Evolutionary conservation across 2,329 filamentous ascomycete species (phyloP).

Genomic region (Cercospora sp.): DNA sequence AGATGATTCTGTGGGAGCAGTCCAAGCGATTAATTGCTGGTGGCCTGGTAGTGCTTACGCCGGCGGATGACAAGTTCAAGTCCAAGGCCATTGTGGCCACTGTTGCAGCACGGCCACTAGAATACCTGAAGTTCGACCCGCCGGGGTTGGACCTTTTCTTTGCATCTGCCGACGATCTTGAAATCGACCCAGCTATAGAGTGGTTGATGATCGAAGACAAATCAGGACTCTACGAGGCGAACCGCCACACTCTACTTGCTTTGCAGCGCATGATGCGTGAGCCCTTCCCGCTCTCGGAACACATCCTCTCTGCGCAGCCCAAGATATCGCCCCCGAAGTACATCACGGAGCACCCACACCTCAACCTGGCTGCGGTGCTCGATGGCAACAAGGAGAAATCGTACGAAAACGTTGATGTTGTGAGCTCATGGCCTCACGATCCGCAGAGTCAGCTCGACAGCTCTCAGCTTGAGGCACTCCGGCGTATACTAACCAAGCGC

Average conservation of each 20-base stretch:
- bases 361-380: constrained; percentile 49
- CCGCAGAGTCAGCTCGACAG: constrained; percentile 59
- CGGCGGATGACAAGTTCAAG: constrained; percentile 61
- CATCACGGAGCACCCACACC: constrained; percentile 50
- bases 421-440: constrained; percentile 55
- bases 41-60: constrained; percentile 57
- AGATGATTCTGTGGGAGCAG: constrained; percentile 67
- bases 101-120: constrained; percentile 68
- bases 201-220: constrained; percentile 79
- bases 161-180: constrained; percentile 58
- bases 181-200: constrained; percentile 67
- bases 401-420: constrained; percentile 54
- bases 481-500: constrained; percentile 68
- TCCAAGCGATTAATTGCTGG: constrained; percentile 59
- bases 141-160: constrained; percentile 77
- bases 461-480: constrained; percentile 69
- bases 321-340: constrained; percentile 55
- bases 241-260: constrained; percentile 69
- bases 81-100: constrained; percentile 67
- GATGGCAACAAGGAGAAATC: constrained; percentile 37
- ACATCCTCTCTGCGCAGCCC: constrained; percentile 56
- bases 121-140: constrained; percentile 63
- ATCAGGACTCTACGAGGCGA: constrained; percentile 73
- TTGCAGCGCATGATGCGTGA: constrained; percentile 66
- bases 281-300: constrained; percentile 60